phyloP scores from a whole-genome alignment of 2,329 filamentous ascomycete genomes.

The Aspergillus hiratsukae region DNA sequence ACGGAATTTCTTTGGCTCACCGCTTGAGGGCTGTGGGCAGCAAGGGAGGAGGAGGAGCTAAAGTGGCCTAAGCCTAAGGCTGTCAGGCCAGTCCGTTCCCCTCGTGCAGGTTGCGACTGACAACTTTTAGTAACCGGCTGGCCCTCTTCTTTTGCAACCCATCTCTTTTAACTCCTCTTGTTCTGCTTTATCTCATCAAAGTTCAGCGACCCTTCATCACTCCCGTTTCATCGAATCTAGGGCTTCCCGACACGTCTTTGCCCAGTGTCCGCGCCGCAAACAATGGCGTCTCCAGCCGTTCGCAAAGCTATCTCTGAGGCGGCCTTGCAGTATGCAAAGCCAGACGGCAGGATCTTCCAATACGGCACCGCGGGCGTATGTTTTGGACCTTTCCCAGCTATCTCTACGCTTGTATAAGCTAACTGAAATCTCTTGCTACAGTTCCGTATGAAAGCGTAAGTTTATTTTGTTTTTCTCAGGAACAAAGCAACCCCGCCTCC shows the following conservation, averaged over 20 bases:
- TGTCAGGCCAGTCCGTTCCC: background rate
- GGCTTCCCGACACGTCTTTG: background rate
- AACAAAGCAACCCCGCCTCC: conserved; percentile 26
- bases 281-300: conserved; percentile 40
- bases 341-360: conserved; percentile 48
- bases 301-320: conserved; percentile 45
- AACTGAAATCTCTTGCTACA: conserved; percentile 28
- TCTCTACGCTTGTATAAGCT: conserved; percentile 4
- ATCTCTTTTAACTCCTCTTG: conserved; percentile 5
- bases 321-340: conserved; percentile 47
- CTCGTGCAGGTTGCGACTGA: conserved; percentile 1
- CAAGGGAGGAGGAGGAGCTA: background rate
- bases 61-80: background rate
- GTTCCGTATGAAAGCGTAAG: conserved; percentile 69
- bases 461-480: conserved; percentile 17
- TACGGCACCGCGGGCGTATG: conserved; percentile 61
- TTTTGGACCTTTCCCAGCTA: conserved; percentile 21
- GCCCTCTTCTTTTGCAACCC: conserved; percentile 10
- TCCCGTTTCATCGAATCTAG: background rate
- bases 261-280: conserved; percentile 19
- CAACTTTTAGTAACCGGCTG: conserved; percentile 2
- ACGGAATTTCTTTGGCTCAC: conserved; percentile 8
- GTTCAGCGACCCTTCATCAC: background rate
- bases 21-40: conserved; percentile 12
- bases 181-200: background rate